These are phyloP conservation scores for Corymbia calophylla DNA, from an alignment of 441 rosid genomes.

Conservation along the genomic window DNA sequence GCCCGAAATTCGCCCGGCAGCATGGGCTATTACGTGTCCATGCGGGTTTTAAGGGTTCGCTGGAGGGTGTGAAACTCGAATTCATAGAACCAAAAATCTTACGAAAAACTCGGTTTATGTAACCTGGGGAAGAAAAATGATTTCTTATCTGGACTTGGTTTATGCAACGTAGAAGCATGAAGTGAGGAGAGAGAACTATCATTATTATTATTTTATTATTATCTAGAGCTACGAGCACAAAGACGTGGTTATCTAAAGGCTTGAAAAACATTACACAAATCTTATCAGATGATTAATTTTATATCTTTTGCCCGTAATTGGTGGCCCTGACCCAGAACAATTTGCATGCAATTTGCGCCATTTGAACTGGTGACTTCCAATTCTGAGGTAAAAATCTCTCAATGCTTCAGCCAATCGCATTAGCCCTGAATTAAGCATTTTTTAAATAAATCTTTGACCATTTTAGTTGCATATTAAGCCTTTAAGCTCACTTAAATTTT, in stretches of 20 bases:
- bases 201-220: not conserved
- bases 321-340: accelerated
- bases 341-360: not conserved
- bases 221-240: not conserved
- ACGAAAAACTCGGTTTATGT: not conserved
- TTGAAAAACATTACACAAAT: not conserved
- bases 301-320: accelerated
- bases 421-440: not conserved
- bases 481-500: not conserved
- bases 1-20: not conserved
- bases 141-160: not conserved
- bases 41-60: not conserved
- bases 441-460: not conserved
- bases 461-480: not conserved
- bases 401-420: not conserved
- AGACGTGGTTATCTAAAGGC: not conserved
- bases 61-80: not conserved
- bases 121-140: not conserved
- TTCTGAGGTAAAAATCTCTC: not conserved
- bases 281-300: not conserved
- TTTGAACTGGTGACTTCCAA: accelerated
- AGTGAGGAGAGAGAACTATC: not conserved
- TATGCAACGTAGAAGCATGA: not conserved
- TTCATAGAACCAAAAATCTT: not conserved
- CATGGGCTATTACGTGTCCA: not conserved